These are phyloP conservation scores for Aspergillus cavernicola DNA, from an alignment of 495 filamentous ascomycete genomes.

Conservation along the genomic window DNA sequence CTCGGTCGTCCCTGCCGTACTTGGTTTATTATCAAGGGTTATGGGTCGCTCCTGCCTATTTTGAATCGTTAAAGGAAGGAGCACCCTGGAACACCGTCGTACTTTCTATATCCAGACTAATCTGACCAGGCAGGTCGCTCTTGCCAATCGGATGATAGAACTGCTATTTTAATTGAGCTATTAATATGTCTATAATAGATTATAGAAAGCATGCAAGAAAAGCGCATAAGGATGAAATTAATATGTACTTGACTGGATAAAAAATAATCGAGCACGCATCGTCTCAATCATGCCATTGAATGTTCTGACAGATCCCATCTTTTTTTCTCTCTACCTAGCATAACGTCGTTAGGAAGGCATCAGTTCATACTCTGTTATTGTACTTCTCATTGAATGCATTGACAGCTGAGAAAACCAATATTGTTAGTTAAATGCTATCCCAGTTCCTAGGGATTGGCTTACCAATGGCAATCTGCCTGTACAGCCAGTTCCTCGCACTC, in stretches of 20 bases:
- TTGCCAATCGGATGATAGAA: too few relatives aligned
- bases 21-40: too few relatives aligned
- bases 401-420: conserved; percentile 41
- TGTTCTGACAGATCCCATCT: neutral
- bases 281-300: neutral
- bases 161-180: neutral
- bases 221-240: neutral
- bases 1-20: too few relatives aligned
- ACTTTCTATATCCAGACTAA: too few relatives aligned
- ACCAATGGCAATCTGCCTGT: conserved; percentile 62
- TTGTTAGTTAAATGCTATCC: conserved; percentile 16
- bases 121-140: too few relatives aligned
- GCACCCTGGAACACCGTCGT: too few relatives aligned
- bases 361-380: conserved; percentile 31
- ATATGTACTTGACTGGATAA: neutral
- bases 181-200: neutral
- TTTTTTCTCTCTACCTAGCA: conserved; percentile 5
- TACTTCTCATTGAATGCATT: conserved; percentile 70
- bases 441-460: conserved; percentile 12
- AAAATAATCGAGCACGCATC: too few relatives aligned
- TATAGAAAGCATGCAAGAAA: neutral
- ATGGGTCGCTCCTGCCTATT: too few relatives aligned
- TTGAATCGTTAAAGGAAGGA: too few relatives aligned
- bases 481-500: conserved; percentile 82
- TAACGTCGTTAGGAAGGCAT: conserved; percentile 4